Percentiles rank a stretch among this genome's conserved stretches.
These are phyloP conservation scores for Fusarium sp. DNA, from an alignment of 2,329 filamentous ascomycete genomes.

Conservation along the genomic window DNA sequence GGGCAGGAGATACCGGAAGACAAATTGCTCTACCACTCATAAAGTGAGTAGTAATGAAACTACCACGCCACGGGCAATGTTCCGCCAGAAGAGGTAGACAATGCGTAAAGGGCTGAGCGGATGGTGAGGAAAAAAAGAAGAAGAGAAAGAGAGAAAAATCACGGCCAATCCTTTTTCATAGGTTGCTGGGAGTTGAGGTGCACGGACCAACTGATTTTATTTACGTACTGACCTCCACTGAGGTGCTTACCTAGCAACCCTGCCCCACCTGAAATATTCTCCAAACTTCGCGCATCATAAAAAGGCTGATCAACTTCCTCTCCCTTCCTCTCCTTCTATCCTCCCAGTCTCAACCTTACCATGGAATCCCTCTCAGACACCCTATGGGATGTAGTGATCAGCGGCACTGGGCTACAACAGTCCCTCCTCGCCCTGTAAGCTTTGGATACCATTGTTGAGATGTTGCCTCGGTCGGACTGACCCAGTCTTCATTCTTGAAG, in stretches of 20 bases:
- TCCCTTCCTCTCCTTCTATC: slow-evolving; percentile 13
- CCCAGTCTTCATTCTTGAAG: slow-evolving; percentile 60
- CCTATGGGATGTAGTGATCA: slow-evolving; percentile 81
- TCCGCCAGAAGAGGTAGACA: slow-evolving; percentile 43
- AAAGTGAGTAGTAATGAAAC: slow-evolving; percentile 59
- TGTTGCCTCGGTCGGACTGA: slow-evolving; percentile 46
- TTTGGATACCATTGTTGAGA: slow-evolving; percentile 47
- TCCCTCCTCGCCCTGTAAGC: slow-evolving; percentile 82
- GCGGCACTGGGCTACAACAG: slow-evolving; percentile 80
- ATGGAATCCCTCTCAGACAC: slow-evolving; percentile 82
- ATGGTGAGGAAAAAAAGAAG: slow-evolving; percentile 35
- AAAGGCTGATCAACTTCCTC: slow-evolving; percentile 20
- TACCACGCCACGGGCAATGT: slow-evolving; percentile 52
- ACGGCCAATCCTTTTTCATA: slow-evolving; percentile 20
- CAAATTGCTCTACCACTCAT: slow-evolving; percentile 70
- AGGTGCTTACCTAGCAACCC: slow-evolving; percentile 5
- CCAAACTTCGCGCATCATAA: slow-evolving; percentile 28
- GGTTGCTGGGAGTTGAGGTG: slow-evolving; percentile 8
- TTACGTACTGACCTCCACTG: background rate
- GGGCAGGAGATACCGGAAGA: slow-evolving; percentile 90
- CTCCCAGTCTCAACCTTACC: slow-evolving; percentile 40
- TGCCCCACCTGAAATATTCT: slow-evolving; percentile 38
- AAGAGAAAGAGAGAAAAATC: slow-evolving; percentile 43
- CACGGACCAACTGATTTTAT: slow-evolving; percentile 33
- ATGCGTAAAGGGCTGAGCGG: slow-evolving; percentile 46